phyloP scores from a whole-genome alignment of 768 basidiomycete species.

The Tulasnella sp. region DNA sequence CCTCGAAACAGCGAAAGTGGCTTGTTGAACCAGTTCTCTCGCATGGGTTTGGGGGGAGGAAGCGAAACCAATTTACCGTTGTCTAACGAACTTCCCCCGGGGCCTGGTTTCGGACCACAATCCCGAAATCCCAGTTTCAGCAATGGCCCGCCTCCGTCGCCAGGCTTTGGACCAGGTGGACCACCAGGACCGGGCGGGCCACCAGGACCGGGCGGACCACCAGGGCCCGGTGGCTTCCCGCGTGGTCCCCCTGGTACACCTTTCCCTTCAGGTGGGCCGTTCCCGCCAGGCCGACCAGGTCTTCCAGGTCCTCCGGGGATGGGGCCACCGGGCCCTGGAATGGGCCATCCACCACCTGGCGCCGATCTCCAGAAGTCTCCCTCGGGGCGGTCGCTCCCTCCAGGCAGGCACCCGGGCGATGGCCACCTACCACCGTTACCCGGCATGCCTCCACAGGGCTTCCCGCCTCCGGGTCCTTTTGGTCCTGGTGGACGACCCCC shows the following conservation, averaged over 20 bases:
- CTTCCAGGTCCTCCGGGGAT: slow-evolving; percentile 13
- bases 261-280: not conserved
- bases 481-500: slow-evolving; percentile 18
- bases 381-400: slow-evolving; percentile 24
- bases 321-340: slow-evolving; percentile 13
- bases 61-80: not conserved
- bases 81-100: not conserved
- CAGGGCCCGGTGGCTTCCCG: not conserved
- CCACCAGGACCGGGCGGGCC: not conserved
- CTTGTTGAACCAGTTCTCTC: not conserved
- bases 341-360: slow-evolving; percentile 19
- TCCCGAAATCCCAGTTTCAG: not conserved
- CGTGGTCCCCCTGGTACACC: slow-evolving; percentile 5
- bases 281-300: slow-evolving; percentile 18
- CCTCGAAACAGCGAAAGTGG: slow-evolving; percentile 25
- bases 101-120: not conserved
- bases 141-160: not conserved
- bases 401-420: slow-evolving; percentile 4
- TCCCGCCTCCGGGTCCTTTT: slow-evolving; percentile 10
- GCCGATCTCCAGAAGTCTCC: slow-evolving; percentile 22
- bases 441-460: slow-evolving; percentile 11
- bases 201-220: slow-evolving; percentile 1
- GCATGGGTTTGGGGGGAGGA: slow-evolving; percentile 6
- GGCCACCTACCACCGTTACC: slow-evolving; percentile 25
- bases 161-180: slow-evolving; percentile 7